These are phyloP conservation scores for Hanseniaspora meyeri DNA, from an alignment of 805 yeast species.

Conservation along the genomic window DNA sequence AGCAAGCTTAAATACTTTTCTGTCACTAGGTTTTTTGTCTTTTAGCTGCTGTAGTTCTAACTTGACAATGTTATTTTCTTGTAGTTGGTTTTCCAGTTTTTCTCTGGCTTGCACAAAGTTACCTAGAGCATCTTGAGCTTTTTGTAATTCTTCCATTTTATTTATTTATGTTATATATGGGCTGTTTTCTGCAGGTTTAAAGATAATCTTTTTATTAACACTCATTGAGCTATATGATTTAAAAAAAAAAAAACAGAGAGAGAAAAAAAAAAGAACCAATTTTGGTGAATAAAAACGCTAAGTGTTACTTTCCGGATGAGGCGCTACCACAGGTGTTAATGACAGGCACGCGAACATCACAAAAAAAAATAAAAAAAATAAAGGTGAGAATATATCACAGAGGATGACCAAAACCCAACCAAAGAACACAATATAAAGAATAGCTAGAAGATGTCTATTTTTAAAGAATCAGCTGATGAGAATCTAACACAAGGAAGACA, in stretches of 20 bases:
- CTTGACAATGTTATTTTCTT: constrained; percentile 82
- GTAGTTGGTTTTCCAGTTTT: constrained; percentile 81
- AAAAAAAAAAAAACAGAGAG: not conserved
- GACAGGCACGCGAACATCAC: not conserved
- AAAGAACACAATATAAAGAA: not conserved
- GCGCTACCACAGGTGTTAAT: not conserved
- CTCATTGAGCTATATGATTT: too few species aligned
- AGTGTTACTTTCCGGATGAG: not conserved
- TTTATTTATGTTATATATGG: constrained; percentile 19
- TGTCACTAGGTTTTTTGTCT: constrained; percentile 32
- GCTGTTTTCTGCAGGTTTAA: not conserved
- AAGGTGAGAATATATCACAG: not conserved
- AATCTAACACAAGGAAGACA: constrained; percentile 7
- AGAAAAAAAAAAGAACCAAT: not conserved
- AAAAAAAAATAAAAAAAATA: too few species aligned
- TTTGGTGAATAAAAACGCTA: too few species aligned
- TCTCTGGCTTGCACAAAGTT: constrained; percentile 64
- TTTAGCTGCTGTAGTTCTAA: constrained; percentile 59
- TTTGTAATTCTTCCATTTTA: constrained; percentile 35
- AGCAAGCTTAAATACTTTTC: constrained; percentile 75
- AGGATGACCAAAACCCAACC: too few species aligned
- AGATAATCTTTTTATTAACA: not conserved
- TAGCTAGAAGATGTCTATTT: not conserved
- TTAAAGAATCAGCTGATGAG: constrained; percentile 7
- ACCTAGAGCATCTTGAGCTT: constrained; percentile 35